Percentiles rank a stretch among this genome's conserved stretches.
phyloP scores from a whole-genome alignment of 768 basidiomycete genomes.

The Leucosporidium yakuticum region DNA sequence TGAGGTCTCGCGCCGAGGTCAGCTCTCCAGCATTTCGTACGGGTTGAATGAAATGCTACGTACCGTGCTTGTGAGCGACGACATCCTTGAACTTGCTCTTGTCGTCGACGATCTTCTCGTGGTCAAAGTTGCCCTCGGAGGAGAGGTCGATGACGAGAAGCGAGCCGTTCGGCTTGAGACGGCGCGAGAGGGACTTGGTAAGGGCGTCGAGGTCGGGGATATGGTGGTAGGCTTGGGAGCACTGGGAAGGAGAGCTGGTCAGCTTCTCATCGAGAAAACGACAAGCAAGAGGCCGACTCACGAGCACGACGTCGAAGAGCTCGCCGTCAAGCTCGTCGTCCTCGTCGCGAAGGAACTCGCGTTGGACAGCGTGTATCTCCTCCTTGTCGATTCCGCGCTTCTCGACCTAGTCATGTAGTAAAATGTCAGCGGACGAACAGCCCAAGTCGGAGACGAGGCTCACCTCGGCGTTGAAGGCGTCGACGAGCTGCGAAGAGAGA shows the following conservation, averaged over 20 bases:
- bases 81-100: background rate
- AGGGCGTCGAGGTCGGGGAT: slow-evolving; percentile 2
- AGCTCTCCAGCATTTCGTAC: background rate
- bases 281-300: background rate
- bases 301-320: slow-evolving; percentile 5
- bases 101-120: background rate
- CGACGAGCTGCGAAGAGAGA: background rate
- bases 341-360: background rate
- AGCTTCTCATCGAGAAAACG: too few relatives aligned
- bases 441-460: background rate
- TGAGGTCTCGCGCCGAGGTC: background rate
- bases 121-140: background rate
- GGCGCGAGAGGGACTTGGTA: slow-evolving; percentile 2
- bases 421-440: background rate
- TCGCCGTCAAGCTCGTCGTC: slow-evolving; percentile 3
- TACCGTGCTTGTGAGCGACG: background rate
- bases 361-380: background rate
- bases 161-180: background rate
- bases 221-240: slow-evolving; percentile 7
- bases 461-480: background rate
- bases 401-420: background rate
- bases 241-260: background rate
- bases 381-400: background rate
- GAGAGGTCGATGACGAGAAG: slow-evolving; percentile 4
- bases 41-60: background rate